These are phyloP conservation scores for Digitaria exilis DNA, from an alignment of 202 grass and related monocot species.

Conservation along the genomic window DNA sequence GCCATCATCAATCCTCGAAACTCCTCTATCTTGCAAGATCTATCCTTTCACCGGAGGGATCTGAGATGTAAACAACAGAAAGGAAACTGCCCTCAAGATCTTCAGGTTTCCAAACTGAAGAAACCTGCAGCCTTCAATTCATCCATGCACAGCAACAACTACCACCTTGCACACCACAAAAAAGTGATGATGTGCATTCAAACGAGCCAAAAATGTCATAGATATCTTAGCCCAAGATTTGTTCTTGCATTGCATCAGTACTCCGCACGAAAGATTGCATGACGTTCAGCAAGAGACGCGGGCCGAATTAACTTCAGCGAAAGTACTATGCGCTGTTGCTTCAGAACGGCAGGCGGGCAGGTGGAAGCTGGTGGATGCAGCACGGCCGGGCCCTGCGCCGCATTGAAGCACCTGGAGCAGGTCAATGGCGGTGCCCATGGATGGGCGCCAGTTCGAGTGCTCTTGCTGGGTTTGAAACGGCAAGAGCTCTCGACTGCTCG, in stretches of 20 bases:
- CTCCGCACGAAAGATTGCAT: conserved; percentile 8
- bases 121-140: conserved; percentile 26
- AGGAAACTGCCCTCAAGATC: conserved; percentile 18
- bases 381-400: conserved; percentile 1
- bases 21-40: conserved; percentile 15
- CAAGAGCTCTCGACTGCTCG: conserved; percentile 25
- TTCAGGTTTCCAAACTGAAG: conserved; percentile 38
- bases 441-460: conserved; percentile 22
- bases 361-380: conserved; percentile 49
- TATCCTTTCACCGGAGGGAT: conserved; percentile 32
- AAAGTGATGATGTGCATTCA: conserved; percentile 20
- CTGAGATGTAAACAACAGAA: conserved; percentile 10
- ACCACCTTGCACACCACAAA: not conserved
- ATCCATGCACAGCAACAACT: not conserved
- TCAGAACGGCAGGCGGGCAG: conserved; percentile 46
- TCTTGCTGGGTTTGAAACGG: conserved; percentile 41
- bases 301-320: conserved; percentile 44
- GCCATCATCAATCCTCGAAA: conserved; percentile 4
- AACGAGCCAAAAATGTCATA: conserved; percentile 15
- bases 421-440: conserved; percentile 42
- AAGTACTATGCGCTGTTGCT: conserved; percentile 32
- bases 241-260: conserved; percentile 11
- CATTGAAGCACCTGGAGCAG: conserved; percentile 52
- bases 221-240: conserved; percentile 40
- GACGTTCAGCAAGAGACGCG: conserved; percentile 19